Percentiles rank a stretch among this genome's conserved stretches.
phyloP scores from a whole-genome alignment of 257 asterid genomes.

The Prunella vulgaris region DNA sequence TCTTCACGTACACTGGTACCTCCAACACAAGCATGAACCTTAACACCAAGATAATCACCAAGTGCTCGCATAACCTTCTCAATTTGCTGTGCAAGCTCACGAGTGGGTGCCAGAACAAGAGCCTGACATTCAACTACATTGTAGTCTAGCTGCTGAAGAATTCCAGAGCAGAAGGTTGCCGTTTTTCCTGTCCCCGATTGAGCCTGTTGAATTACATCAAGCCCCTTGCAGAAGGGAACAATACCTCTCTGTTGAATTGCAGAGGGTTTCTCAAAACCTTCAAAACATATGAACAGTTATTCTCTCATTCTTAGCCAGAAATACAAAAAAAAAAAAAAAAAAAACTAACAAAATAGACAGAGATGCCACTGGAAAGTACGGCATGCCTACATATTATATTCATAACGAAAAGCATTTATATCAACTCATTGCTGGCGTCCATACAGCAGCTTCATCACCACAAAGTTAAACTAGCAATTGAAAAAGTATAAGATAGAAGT shows the following conservation, averaged over 20 bases:
- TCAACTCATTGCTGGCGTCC: too few relatives aligned
- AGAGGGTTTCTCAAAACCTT: slow-evolving; percentile 67
- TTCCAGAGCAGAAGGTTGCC: slow-evolving; percentile 66
- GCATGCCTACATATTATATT: too few relatives aligned
- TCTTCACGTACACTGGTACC: slow-evolving; percentile 59
- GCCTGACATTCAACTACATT: slow-evolving; percentile 58
- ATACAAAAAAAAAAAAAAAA: not conserved
- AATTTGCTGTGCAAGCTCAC: slow-evolving; percentile 62
- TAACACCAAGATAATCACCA: slow-evolving; percentile 62
- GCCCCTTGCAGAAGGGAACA: slow-evolving; percentile 59
- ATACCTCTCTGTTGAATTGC: slow-evolving; percentile 70
- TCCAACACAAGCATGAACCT: slow-evolving; percentile 64
- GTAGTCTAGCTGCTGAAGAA: slow-evolving; percentile 61
- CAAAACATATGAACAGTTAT: not conserved
- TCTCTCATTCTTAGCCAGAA: not conserved
- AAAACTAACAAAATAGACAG: too few relatives aligned
- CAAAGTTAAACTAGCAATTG: too few relatives aligned
- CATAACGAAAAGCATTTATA: too few relatives aligned
- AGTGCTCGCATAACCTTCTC: slow-evolving; percentile 67
- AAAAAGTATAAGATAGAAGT: too few relatives aligned
- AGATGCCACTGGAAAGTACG: too few relatives aligned
- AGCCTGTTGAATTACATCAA: slow-evolving; percentile 60
- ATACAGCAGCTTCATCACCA: too few relatives aligned
- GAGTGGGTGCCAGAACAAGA: slow-evolving; percentile 62
- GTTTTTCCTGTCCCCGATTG: slow-evolving; percentile 69